Evolutionary conservation across 805 yeast genomes (phyloP), one percentile per base, ranked within the genome.

Genomic region (Millerozyma miso): DNA sequence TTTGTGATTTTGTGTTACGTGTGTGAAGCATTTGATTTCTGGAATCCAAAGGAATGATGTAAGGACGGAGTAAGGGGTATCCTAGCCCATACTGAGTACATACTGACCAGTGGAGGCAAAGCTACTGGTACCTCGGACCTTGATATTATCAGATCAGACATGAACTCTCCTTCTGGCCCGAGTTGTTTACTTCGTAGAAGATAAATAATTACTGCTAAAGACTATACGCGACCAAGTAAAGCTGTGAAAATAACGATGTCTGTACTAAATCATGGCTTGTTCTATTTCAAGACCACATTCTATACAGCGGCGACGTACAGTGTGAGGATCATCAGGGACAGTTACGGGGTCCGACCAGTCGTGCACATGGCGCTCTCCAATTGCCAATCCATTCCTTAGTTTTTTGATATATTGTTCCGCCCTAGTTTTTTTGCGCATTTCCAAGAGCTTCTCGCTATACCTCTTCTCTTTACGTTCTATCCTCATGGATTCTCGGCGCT

Each of bases 361-460:
- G 59, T 89, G 97, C 10, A 65, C 74, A 60, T 90, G 97, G 5
- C 77, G 71, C 26, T 74, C 77, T 6, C 80, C 78, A 41, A 77
- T 70, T 5, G 58, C 54, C 47, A 77, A 69, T 3, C 80, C 80
- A 43, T 80, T 78, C 33, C 90, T 73, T 18, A 85, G 53, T 51
- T 77, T 76, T 53, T 89, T 75, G 1, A 95, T 89, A 55, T 74
- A 81, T 56, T 86, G 93, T 59, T 90, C 96, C 0, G 99, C 97
- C 52, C 99, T 74, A 2, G 97, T 85, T 53, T 85, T 83, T 59
- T 85, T 81, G 47, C 97, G 73, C 96, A 93, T 91, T 54, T 90
- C 95, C 51, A 74, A 73, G 56, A 93, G 69, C 55, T 85, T 82
- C n/a, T 76, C 75, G 49, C 85, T 81, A 60, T 87, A 93, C 60